These are phyloP conservation scores for Capsicum baccatum DNA, from an alignment of 257 asterid species.

Conservation along the genomic window DNA sequence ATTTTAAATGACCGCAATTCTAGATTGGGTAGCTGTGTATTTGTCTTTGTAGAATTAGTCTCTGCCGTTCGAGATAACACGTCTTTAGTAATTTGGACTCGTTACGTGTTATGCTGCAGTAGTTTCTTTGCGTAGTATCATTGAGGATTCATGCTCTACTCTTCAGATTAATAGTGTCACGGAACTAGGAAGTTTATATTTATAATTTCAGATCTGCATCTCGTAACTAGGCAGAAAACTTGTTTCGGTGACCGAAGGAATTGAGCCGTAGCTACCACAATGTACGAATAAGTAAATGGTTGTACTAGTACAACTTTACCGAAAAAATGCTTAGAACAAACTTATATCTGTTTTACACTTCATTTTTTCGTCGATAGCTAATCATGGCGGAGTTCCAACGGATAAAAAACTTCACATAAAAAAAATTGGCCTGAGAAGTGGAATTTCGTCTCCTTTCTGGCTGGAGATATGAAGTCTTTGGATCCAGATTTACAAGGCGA, in stretches of 20 bases:
- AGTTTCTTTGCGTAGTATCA: background rate
- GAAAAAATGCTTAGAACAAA: constrained; percentile 29
- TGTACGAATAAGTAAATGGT: constrained; percentile 36
- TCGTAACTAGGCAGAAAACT: background rate
- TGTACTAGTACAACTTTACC: constrained; percentile 42
- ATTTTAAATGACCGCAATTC: background rate
- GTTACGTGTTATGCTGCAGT: background rate
- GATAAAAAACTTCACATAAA: constrained; percentile 39
- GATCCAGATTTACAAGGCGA: constrained; percentile 49
- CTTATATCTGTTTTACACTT: constrained; percentile 14
- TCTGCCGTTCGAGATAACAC: background rate
- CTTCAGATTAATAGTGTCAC: background rate
- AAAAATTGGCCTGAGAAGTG: constrained; percentile 41
- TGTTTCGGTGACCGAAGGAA: background rate
- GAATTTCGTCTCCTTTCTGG: constrained; percentile 35
- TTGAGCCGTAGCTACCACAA: constrained; percentile 31
- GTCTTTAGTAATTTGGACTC: background rate
- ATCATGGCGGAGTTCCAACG: constrained; percentile 42
- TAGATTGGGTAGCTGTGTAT: background rate
- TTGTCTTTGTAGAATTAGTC: background rate
- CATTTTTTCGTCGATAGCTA: constrained; percentile 33
- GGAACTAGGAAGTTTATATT: background rate
- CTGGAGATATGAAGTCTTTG: constrained; percentile 46
- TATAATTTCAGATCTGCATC: background rate
- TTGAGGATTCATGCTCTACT: background rate